Conservation (phyloP, 2,329 filamentous ascomycete genomes). For the Cercospora beticola region DNA sequence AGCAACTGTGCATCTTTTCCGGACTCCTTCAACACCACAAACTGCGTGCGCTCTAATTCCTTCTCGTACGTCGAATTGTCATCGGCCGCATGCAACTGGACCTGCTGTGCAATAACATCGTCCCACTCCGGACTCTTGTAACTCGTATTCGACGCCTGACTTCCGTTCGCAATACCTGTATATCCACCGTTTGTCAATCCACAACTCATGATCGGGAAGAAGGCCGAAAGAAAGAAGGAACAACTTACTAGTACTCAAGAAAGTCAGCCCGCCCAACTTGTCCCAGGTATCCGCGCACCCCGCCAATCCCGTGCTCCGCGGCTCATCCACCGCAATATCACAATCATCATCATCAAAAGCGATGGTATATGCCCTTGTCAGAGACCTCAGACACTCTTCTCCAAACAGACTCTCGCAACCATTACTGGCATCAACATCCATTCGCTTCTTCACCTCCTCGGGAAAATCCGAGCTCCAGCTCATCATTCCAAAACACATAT, state of each 20-base stretch:
- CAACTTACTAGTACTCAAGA: constrained; percentile 4
- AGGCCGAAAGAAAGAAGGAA: neutral
- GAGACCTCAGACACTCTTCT: neutral
- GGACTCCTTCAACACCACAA: constrained; percentile 10
- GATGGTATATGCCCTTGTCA: neutral
- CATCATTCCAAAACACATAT: constrained; percentile 12
- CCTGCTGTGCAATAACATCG: constrained; percentile 1
- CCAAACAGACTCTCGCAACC: neutral
- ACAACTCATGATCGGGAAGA: neutral
- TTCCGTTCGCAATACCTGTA: constrained; percentile 6
- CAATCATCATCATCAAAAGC: neutral
- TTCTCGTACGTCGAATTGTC: constrained; percentile 12
- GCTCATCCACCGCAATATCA: too few species aligned
- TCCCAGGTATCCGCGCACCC: constrained; percentile 6
- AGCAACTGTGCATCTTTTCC: constrained; percentile 6
- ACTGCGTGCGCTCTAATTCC: constrained; percentile 3
- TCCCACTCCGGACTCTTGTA: neutral
- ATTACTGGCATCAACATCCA: neutral
- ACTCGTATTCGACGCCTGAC: constrained; percentile 6
- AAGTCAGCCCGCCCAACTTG: neutral
- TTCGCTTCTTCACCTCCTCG: constrained; percentile 1
- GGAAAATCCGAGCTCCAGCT: neutral
- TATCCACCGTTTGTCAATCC: neutral
- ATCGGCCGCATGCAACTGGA: constrained; percentile 1
- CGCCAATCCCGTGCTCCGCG: too few species aligned